Base-by-base conservation (phyloP, 176 grass and related monocot genomes). In the Oryza officinalis region DNA sequence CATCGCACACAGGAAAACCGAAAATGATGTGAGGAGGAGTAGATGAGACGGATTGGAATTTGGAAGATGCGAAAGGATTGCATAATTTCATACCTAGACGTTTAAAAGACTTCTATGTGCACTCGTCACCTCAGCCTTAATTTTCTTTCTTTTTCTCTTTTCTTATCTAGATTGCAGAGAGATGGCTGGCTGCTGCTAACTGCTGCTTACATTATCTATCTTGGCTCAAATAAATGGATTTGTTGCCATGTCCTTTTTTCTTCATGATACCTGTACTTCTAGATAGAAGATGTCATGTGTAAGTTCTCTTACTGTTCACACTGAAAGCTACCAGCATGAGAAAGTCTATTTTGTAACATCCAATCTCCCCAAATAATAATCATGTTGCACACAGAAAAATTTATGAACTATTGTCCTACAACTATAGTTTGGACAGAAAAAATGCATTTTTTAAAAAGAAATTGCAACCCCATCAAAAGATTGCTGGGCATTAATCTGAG, bases 181-280 rank as follows among this genome's bases (percentile, higher is more conserved):
- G n/a, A 61, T 25, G 6, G 22, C n/a, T 69, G 69, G 50, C 63
- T 61, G 57, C 5, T 81, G 79, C 67, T 71, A 41, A 43, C 63
- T 61, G 57, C 5, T 81, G 79, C 67, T 71, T 60, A 43, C 71
- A 71, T 49, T 63, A 75, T 89, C 81, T 23, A 69, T 20, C 6
- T 89, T 75, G 81, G 81, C 70, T 37, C 49, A 31, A 49, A 18
- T 70, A 76, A 63, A 75, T 89, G 77, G 28, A 71, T 85, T 85
- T 81, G 71, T 30, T 84, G 81, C 0, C 7, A 63, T 52, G 82
- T 64, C 82, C 25, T 73, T 85, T 87, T 57, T 80, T 89, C 22
- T 44, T 41, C 20, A 69, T 52, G 82, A 76, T 65, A 71, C 41
- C 76, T 85, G 71, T 71, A 81, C 65, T 71, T 81, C 71, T 81